These are phyloP conservation scores for Paspalum vaginatum DNA, from an alignment of 176 grass and related monocot species.

Conservation along the genomic window DNA sequence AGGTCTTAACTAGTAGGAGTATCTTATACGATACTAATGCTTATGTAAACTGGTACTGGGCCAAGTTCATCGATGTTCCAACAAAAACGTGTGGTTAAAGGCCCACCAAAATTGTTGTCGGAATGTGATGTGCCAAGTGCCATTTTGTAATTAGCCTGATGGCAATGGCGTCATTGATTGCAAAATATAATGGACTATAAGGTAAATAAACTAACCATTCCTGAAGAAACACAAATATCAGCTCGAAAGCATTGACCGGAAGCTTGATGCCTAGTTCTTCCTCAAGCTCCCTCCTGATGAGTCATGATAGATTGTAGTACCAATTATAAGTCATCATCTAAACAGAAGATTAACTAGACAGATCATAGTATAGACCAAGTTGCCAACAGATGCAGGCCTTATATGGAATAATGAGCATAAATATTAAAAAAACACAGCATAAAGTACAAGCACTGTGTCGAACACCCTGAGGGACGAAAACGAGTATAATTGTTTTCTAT, in stretches of 20 bases:
- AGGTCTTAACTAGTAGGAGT: not conserved
- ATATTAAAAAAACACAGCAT: not conserved
- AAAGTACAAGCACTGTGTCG: not conserved
- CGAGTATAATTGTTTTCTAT: too few relatives aligned
- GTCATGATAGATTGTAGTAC: constrained; percentile 18
- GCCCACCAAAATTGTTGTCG: constrained; percentile 5
- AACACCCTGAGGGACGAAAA: not conserved
- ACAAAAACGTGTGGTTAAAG: not conserved
- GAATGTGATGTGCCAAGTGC: constrained; percentile 6
- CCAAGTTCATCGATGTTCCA: not conserved
- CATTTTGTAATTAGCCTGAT: constrained; percentile 7
- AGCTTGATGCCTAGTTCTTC: constrained; percentile 96
- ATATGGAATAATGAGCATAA: not conserved
- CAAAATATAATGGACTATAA: constrained; percentile 26
- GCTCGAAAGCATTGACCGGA: constrained; percentile 86
- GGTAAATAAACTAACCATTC: constrained; percentile 65
- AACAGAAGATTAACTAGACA: not conserved
- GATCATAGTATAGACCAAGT: not conserved
- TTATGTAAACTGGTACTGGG: not conserved
- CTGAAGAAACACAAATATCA: constrained; percentile 75
- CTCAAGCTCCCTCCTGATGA: constrained; percentile 82
- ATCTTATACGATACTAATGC: not conserved
- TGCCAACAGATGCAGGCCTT: not conserved
- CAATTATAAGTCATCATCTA: constrained; percentile 23
- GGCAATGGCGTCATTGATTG: not conserved